These are phyloP conservation scores for Spatholobus suberectus DNA, from an alignment of 306 rosid genomes.

Conservation along the genomic window DNA sequence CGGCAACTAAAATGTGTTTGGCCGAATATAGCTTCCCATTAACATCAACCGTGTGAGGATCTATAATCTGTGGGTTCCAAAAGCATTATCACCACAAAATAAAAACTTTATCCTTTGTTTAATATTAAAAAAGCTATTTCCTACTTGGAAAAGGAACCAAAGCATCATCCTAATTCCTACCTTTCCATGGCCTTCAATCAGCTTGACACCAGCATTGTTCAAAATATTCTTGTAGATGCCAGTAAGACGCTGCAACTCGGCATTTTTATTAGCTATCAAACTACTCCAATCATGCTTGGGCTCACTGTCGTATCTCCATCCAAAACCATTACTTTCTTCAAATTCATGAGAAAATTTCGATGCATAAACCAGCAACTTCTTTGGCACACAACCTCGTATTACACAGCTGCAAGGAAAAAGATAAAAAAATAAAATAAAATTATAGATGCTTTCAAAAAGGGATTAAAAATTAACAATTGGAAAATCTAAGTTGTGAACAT, in stretches of 20 bases:
- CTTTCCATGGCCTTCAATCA: conserved; percentile 97
- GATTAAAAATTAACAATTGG: neutral
- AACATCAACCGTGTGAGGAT: conserved; percentile 85
- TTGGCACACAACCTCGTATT: conserved; percentile 97
- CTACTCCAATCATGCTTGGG: conserved; percentile 97
- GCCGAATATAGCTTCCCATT: conserved; percentile 90
- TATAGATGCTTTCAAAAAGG: neutral
- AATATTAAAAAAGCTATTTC: neutral
- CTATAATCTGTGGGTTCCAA: conserved; percentile 67
- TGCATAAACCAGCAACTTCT: conserved; percentile 82
- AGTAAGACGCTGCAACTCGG: conserved; percentile 92
- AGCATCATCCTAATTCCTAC: conserved; percentile 53
- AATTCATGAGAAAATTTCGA: conserved; percentile 89
- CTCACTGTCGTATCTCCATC: conserved; percentile 88
- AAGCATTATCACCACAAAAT: conserved; percentile 32
- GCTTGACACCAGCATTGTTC: conserved; percentile 68
- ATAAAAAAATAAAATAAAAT: neutral
- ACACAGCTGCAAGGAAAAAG: conserved; percentile 69
- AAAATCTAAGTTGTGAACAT: neutral
- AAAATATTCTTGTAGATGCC: conserved; percentile 84
- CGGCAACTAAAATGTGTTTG: conserved; percentile 80
- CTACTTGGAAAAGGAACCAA: neutral
- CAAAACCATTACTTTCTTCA: conserved; percentile 94
- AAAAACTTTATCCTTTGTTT: neutral
- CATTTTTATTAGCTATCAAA: conserved; percentile 92